Base-by-base conservation (phyloP, 2,329 filamentous ascomycete genomes). In the Aspergillus puulaauensis region DNA sequence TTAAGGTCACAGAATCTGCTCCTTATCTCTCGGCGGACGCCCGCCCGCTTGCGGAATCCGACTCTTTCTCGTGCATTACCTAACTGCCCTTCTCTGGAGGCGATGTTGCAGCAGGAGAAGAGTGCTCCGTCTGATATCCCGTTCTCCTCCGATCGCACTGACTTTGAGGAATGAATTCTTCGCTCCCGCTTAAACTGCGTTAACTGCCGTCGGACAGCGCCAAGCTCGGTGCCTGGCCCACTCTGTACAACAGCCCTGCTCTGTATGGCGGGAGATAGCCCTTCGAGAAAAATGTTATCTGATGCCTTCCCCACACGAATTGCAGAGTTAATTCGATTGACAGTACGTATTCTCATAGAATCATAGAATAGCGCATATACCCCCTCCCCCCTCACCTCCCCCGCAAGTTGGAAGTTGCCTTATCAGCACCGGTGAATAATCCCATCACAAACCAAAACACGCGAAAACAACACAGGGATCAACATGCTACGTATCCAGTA, bases 1-100 rank as follows among this genome's bases (percentile, higher is more conserved):
- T 72, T 73, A 63, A 68, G 66, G 70, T 73, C 71, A 73, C 68
- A 71, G 64, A 67, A 60, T 70, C 37, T 54, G 33, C 52, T 37
- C 65, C 53, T 73, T 73, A 73, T 73, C 70, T 66, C 35, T 61
- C 53, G 62, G 68, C 66, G 64, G 66, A 59, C 57, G 58, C 56
- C 61, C 58, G 58, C 60, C 54, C 46, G 58, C 56, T 59, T 56
- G 54, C 60, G 58, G 54, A 54, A 62, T 52, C 55, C 55, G 55
- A 44, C 41, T 27, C 49, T 48, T 57, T 57, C 55, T 57, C 55
- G 55, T 57, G 23, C 43, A 23, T 24, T 7, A 23, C 43, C 23
- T 44, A 12, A 12, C 19, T 45, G 43, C 19, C 12, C 43, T 43
- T 40, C 17, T 40, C 19, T 46, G 14, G 23, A 27, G 7, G 12